phyloP scores from a whole-genome alignment of 1,139 yeast genomes.

The Blastobotrys buckinghamii region DNA sequence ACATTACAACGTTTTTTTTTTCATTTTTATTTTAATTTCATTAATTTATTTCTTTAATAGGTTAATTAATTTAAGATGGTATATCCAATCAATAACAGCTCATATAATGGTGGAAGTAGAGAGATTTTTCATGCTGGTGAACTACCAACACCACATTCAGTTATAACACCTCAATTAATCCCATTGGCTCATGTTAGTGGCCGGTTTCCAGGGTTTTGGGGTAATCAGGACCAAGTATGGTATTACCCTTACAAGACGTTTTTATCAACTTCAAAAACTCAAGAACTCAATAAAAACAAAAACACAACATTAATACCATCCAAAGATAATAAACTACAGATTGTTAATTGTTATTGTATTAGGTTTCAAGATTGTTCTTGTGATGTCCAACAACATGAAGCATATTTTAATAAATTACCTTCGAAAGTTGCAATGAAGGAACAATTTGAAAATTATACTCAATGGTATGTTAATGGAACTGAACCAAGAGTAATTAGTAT shows the following conservation, averaged over 20 bases:
- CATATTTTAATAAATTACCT: constrained; percentile 20
- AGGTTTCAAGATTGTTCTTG: constrained; percentile 21
- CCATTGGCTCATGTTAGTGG: constrained; percentile 2
- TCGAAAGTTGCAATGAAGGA: constrained; percentile 9
- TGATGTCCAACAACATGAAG: constrained; percentile 13
- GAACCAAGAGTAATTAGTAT: background rate
- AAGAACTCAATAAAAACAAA: too few relatives aligned
- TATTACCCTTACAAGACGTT: constrained; percentile 15
- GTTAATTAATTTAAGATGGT: background rate
- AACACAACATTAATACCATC: too few relatives aligned
- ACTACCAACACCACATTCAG: constrained; percentile 1
- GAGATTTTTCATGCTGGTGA: constrained; percentile 4
- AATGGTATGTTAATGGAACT: constrained; percentile 21
- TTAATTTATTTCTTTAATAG: background rate
- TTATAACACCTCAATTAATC: background rate
- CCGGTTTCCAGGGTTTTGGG: constrained; percentile 23
- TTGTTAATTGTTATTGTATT: constrained; percentile 21
- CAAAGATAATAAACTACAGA: constrained; percentile 14
- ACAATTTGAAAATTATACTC: constrained; percentile 5
- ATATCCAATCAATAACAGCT: background rate
- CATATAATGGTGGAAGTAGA: constrained; percentile 2
- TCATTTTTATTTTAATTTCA: background rate
- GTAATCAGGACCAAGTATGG: constrained; percentile 16
- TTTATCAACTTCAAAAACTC: background rate
- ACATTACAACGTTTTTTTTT: too few relatives aligned